phyloP scores from a whole-genome alignment of 805 yeast genomes.

The Ogataea nakhonphanomensis region DNA sequence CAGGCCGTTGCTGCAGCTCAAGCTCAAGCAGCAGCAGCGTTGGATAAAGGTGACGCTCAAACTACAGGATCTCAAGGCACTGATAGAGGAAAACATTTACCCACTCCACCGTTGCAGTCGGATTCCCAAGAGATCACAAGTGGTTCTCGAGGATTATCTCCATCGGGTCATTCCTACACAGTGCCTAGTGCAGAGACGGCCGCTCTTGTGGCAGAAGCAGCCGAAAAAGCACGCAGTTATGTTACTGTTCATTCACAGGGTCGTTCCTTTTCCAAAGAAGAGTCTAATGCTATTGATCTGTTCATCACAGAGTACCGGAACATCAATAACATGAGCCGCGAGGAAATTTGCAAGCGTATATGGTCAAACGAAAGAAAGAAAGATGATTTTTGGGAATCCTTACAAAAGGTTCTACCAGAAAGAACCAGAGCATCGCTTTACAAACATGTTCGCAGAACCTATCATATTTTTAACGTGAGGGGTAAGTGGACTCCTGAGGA shows the following conservation, averaged over 20 bases:
- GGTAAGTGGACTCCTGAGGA: slow-evolving; percentile 90
- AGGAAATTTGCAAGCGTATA: slow-evolving; percentile 74
- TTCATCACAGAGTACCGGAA: slow-evolving; percentile 68
- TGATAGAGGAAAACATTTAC: slow-evolving; percentile 9
- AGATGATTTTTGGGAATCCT: slow-evolving; percentile 85
- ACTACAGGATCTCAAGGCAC: slow-evolving; percentile 25
- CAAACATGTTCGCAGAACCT: slow-evolving; percentile 87
- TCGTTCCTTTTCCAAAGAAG: slow-evolving; percentile 55
- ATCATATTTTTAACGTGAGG: slow-evolving; percentile 81
- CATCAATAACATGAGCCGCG: slow-evolving; percentile 57
- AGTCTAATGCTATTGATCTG: slow-evolving; percentile 64
- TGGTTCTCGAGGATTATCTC: slow-evolving; percentile 3
- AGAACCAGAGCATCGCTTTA: slow-evolving; percentile 87
- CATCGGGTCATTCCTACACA: slow-evolving; percentile 8
- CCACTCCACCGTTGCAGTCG: slow-evolving; percentile 11
- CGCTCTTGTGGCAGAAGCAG: slow-evolving; percentile 41
- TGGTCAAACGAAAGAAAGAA: slow-evolving; percentile 85
- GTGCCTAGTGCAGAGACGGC: slow-evolving; percentile 34
- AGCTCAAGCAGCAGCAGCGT: slow-evolving; percentile 23
- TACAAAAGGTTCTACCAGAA: slow-evolving; percentile 76
- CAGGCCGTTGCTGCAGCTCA: slow-evolving; percentile 24
- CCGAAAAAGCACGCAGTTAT: slow-evolving; percentile 38
- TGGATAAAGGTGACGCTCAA: slow-evolving; percentile 21
- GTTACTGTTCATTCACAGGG: slow-evolving; percentile 26
- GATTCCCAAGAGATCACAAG: slow-evolving; percentile 9